Percentiles rank a stretch among this genome's conserved stretches.
Conservation (phyloP, 768 basidiomycete species). For the Kwoniella mangroviensis region DNA sequence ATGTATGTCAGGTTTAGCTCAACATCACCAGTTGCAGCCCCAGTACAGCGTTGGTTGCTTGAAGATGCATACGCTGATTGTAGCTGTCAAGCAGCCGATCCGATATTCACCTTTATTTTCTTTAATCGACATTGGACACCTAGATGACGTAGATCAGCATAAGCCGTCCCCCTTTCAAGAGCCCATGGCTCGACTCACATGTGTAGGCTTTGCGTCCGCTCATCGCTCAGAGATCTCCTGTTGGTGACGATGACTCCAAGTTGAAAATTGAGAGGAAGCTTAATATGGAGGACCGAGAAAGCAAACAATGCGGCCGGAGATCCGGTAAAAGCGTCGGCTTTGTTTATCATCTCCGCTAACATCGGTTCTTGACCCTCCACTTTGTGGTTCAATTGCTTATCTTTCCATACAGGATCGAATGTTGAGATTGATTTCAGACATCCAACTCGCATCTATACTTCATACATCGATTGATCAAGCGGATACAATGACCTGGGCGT, state of each 20-base stretch:
- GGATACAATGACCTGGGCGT: constrained; percentile 14
- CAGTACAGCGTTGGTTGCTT: no score
- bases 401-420: neutral
- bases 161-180: neutral
- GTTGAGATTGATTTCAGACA: no score
- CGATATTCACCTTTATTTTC: constrained; percentile 19
- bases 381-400: neutral
- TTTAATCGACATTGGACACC: constrained; percentile 17
- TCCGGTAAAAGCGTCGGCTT: neutral
- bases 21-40: neutral
- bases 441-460: neutral
- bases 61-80: neutral
- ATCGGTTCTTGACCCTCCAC: neutral
- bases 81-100: neutral
- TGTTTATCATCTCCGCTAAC: constrained; percentile 1
- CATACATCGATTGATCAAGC: neutral
- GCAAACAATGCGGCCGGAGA: neutral
- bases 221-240: neutral
- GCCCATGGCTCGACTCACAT: constrained; percentile 1
- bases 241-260: neutral
- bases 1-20: neutral
- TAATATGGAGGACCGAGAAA: neutral
- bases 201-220: constrained; percentile 22
- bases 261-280: neutral
- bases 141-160: neutral